Percentiles rank a stretch among this genome's conserved stretches.
phyloP scores from a whole-genome alignment of 805 yeast genomes.

The Huiozyma sinensis region DNA sequence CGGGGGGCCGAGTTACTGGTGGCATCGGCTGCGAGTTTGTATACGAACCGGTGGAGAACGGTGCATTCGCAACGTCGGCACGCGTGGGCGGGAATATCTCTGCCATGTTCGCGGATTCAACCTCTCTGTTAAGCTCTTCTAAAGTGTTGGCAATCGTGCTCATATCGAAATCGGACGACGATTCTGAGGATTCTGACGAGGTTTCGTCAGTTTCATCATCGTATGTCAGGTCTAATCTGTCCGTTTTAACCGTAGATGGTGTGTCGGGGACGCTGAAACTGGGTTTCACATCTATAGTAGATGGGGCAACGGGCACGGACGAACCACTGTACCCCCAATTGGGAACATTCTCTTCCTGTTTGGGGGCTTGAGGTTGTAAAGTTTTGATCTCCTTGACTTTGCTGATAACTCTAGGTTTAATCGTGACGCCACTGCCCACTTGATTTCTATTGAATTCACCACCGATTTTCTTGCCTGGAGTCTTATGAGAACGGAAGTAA shows the following conservation, averaged over 20 bases:
- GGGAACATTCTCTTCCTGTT: background rate
- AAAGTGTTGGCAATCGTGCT: constrained; percentile 4
- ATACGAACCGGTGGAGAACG: no score
- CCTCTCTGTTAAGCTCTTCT: constrained; percentile 2
- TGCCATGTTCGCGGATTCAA: background rate
- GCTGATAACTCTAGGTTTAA: background rate
- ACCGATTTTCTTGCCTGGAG: background rate
- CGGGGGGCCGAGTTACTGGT: no score
- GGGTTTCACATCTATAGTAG: constrained; percentile 18
- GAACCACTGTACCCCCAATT: constrained; percentile 26
- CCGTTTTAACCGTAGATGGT: background rate
- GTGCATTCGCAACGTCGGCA: no score
- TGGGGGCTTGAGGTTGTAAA: constrained; percentile 3
- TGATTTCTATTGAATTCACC: background rate
- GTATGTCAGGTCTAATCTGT: background rate
- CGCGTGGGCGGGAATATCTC: no score
- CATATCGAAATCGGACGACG: background rate
- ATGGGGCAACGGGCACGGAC: constrained; percentile 24
- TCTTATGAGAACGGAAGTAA: no score
- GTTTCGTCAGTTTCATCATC: background rate
- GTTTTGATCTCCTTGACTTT: constrained; percentile 5
- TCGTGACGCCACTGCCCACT: background rate
- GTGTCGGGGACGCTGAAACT: constrained; percentile 3
- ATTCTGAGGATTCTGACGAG: background rate
- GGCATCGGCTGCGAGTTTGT: no score